A percentile compares a stretch with the other conserved stretches of the same genome.
phyloP scores from a whole-genome alignment of 2,329 filamentous ascomycete genomes.

The Epichloe scottii region DNA sequence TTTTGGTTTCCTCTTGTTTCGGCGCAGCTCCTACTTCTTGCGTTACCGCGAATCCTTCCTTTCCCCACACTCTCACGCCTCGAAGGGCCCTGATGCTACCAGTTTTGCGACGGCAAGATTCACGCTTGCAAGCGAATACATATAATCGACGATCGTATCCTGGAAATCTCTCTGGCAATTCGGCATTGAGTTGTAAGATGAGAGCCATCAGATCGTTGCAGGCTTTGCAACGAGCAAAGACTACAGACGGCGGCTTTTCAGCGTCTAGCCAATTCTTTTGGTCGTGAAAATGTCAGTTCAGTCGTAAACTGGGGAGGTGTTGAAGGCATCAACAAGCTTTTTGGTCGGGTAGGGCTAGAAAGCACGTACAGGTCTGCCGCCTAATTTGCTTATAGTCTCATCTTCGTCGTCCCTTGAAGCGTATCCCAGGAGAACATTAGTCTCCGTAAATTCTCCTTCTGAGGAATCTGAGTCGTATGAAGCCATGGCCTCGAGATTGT shows the following conservation, averaged over 20 bases:
- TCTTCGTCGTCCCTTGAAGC: slow-evolving; percentile 66
- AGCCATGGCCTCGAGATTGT: slow-evolving; percentile 38
- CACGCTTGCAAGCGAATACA: slow-evolving; percentile 68
- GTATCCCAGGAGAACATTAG: slow-evolving; percentile 83
- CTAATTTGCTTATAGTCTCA: slow-evolving; percentile 78
- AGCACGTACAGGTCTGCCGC: slow-evolving; percentile 64
- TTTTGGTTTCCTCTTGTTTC: slow-evolving; percentile 21
- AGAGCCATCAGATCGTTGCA: slow-evolving; percentile 77
- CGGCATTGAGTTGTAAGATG: slow-evolving; percentile 81
- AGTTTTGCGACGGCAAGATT: slow-evolving; percentile 66
- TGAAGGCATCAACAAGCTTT: background rate
- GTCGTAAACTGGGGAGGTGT: background rate
- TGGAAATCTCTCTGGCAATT: slow-evolving; percentile 76
- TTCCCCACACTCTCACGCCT: slow-evolving; percentile 45
- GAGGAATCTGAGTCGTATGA: slow-evolving; percentile 81
- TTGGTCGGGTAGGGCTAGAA: background rate
- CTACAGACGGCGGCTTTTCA: slow-evolving; percentile 57
- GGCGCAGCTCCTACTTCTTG: slow-evolving; percentile 20
- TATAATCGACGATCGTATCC: slow-evolving; percentile 81
- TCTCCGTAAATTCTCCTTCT: slow-evolving; percentile 60
- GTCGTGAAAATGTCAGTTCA: background rate
- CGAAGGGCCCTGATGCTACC: slow-evolving; percentile 71
- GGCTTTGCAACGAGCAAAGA: slow-evolving; percentile 71
- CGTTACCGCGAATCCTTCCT: slow-evolving; percentile 21
- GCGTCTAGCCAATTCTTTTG: slow-evolving; percentile 69